Evolutionary conservation across 2,329 filamentous ascomycete species (phyloP).

Genomic region (Aspergillus quadrilineatus): DNA sequence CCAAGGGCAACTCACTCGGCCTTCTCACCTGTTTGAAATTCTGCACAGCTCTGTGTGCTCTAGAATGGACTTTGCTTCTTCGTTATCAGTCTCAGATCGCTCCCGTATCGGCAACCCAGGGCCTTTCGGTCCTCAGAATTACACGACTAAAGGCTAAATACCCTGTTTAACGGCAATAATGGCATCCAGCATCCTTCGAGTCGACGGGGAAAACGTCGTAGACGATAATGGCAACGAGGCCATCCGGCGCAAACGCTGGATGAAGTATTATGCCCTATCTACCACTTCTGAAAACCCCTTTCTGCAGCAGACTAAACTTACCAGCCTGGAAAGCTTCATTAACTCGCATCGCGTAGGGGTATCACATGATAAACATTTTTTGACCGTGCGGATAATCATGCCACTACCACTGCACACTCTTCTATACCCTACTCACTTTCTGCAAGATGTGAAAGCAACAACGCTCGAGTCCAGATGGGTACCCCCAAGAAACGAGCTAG

Average conservation of each 20-base stretch:
- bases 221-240: slow-evolving; percentile 47
- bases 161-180: slow-evolving; percentile 19
- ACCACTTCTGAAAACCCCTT: not conserved
- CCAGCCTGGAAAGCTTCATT: slow-evolving; percentile 63
- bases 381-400: not conserved
- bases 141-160: not conserved
- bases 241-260: slow-evolving; percentile 51
- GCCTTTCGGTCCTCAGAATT: not conserved
- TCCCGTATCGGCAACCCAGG: not conserved
- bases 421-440: not conserved
- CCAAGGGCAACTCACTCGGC: not conserved
- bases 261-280: slow-evolving; percentile 34
- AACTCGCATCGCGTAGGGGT: slow-evolving; percentile 29
- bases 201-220: slow-evolving; percentile 48
- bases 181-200: slow-evolving; percentile 40
- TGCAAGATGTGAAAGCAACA: not conserved
- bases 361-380: not conserved
- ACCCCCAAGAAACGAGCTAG: not conserved
- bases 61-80: not conserved
- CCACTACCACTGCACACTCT: not conserved
- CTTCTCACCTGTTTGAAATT: not conserved
- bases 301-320: not conserved
- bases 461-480: not conserved
- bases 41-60: not conserved
- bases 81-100: not conserved